Evolutionary conservation across 495 filamentous ascomycete genomes (phyloP), one percentile per base, ranked within the genome.

Genomic region (Xylaria curta): DNA sequence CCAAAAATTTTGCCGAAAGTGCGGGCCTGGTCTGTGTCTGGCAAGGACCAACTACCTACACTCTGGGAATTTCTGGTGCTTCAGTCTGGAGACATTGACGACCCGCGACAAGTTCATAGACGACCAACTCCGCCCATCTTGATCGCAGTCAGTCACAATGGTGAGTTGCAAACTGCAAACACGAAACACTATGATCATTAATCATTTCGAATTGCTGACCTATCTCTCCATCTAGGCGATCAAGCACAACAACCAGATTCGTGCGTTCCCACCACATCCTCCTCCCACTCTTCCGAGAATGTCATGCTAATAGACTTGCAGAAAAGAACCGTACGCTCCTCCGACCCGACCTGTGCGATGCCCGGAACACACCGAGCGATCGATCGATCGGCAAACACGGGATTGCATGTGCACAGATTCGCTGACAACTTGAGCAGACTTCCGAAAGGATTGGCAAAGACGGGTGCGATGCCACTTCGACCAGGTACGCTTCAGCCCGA

Each of bases 381-480:
- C 77, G 73, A 74, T 73, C 77, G 7, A 78, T 59, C 58, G 54
- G 62, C 17, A 40, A 21, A 68, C 71, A 74, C 76, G 76, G 64
- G 79, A 60, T 69, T 36, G 9, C 17, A 12, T 33, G 66, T 60
- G 61, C 68, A 73, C 72, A 24, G 31, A 60, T 17, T 64, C 7
- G 56, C 62, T 71, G 53, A 71, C 62, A 31, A 62, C 62, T 72
- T 72, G 68, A 70, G 74, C 79, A 95, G 93, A 99, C 85, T 99
- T 99, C 94, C 96, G 94, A 89, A 99, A 99, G 94, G 94, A 99
- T 88, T 99, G 96, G 96, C 94, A 97, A 86, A 92, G 93, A 85
- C 94, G 96, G 87, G 96, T 99, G 78, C 93, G 94, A 86, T 89
- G 90, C 83, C 97, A 98, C 89, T 99, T 99, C 88, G 93, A 99